Base-by-base conservation (phyloP, 2,329 filamentous ascomycete genomes). In the Dendryphion nanum region DNA sequence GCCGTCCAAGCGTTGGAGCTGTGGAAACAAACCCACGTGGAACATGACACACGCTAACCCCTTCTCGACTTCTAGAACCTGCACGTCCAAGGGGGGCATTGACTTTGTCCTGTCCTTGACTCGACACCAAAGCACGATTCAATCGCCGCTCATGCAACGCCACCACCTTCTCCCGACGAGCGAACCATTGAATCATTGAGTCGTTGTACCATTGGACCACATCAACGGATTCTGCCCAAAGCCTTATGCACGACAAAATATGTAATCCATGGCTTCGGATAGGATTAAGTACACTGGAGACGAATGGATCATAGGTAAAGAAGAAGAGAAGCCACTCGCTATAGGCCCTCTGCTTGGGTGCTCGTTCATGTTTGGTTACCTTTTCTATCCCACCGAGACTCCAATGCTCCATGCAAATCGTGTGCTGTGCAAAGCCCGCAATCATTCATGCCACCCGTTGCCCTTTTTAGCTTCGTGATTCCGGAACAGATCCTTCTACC, bases 401-500 rank as follows among this genome's bases (percentile, higher is more conserved):
- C 23, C 23, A 26, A n/a, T 8, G 23, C 23, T 26, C 23, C 23
- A 26, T 26, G 23, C 23, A 26, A 26, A 26, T n/a, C n/a, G n/a
- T 26, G 7, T 26, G 8, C 23, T 26, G 23, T 26, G 23, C 23
- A 26, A 26, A 26, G 7, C 23, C n/a, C 8, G 8, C 23, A 7
- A 26, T 26, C n/a, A 26, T 33, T 18, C 15, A 33, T 18, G 18
- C 16, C 7, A n/a, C n/a, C n/a, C n/a, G n/a, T n/a, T n/a, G n/a
- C n/a, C n/a, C n/a, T n/a, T n/a, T n/a, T 38, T 49, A 51, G 29
- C 49, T 34, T 29, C 63, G 51, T 17, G 51, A 52, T 21, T 69
- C 67, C 14, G 65, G 64, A 20, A 68, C 47, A 6, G 51, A 49
- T 5, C 65, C 64, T 17, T 69, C 67, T 2, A 68, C 63, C 2